Conservation (phyloP, 805 yeast species). For the Kuraishia hungarica region DNA sequence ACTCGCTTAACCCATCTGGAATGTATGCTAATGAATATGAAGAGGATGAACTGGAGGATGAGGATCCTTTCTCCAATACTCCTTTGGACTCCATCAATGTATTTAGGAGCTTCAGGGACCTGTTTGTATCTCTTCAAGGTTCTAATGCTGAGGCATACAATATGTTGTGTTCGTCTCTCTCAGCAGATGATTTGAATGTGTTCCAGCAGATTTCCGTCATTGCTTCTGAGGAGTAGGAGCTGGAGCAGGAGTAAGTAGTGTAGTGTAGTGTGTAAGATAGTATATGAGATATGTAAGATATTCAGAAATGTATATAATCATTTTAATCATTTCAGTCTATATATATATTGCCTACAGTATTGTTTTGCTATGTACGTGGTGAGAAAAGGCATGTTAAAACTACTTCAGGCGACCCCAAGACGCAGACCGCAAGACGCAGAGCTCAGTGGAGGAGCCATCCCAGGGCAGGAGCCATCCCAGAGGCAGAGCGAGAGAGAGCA, state of each 20-base stretch:
- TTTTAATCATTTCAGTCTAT: too few relatives aligned
- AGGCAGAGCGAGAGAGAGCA: too few relatives aligned
- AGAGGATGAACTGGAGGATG: slow-evolving; percentile 64
- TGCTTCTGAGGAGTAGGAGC: not conserved
- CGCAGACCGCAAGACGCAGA: too few relatives aligned
- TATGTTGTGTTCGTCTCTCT: slow-evolving; percentile 12
- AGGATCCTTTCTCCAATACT: slow-evolving; percentile 73
- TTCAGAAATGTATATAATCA: not conserved
- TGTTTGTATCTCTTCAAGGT: slow-evolving; percentile 39
- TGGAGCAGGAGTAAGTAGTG: too few relatives aligned
- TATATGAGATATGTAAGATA: not conserved
- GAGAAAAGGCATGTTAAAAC: too few relatives aligned
- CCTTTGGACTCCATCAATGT: slow-evolving; percentile 74
- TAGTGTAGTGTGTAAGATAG: not conserved
- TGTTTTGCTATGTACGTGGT: too few relatives aligned
- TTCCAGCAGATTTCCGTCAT: slow-evolving; percentile 4
- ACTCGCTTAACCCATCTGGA: slow-evolving; percentile 25
- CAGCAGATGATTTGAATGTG: slow-evolving; percentile 14
- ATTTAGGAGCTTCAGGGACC: slow-evolving; percentile 54
- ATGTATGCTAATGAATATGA: slow-evolving; percentile 21
- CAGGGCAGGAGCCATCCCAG: too few relatives aligned
- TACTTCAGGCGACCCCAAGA: too few relatives aligned
- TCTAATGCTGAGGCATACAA: slow-evolving; percentile 26
- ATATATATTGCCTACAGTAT: too few relatives aligned
- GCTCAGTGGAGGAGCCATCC: too few relatives aligned